Base-by-base conservation (phyloP, 2,329 filamentous ascomycete species). In the Dothiorella sarmentorum region DNA sequence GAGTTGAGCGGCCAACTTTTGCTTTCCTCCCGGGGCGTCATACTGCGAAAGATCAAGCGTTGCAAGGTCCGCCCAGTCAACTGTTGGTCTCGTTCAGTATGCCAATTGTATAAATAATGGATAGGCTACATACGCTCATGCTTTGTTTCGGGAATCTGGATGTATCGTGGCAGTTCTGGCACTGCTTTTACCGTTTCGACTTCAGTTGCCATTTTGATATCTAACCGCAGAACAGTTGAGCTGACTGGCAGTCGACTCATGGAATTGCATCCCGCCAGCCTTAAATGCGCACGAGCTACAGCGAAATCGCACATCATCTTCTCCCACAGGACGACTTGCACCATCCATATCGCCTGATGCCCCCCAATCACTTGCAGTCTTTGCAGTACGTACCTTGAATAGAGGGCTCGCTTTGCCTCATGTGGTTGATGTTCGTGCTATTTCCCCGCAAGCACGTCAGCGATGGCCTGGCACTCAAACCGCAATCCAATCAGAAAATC, bases 11-110 rank as follows among this genome's bases (percentile, higher is more conserved):
- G 62, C 62, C 11, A 64, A 43, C 20, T 60, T 58, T 24, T 64
- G 59, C 33, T 63, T 64, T 24, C 62, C 62, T n/a, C 62, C 62
- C 7, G 62, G 61, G 13, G 58, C 57, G 29, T 64, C 62, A 20
- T 56, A 64, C 11, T 58, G 61, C 1, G 62, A 64, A 2, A 64
- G 57, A 15, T 64, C 62, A 37, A 64, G 62, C 13, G 59, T 61
- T 4, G 62, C 52, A 15, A 64, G 60, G 29, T 65, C 64, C 4
- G 65, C 65, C 63, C 64, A 67, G 10, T 66, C 63, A n/a, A 67
- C 49, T 53, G 22, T 53, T 22, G 4, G 17, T 22, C n/a, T 17
- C 7, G n/a, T 10, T 53, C n/a, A 40, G 20, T n/a, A 45, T 9
- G 7, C 4, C 15, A 2, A 10, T 26, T 4, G 2, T 6, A 24